Evolutionary conservation across 148 eudicot genomes (phyloP), one percentile per base, ranked within the genome.

Genomic region (Camellia lanceoleosa): DNA sequence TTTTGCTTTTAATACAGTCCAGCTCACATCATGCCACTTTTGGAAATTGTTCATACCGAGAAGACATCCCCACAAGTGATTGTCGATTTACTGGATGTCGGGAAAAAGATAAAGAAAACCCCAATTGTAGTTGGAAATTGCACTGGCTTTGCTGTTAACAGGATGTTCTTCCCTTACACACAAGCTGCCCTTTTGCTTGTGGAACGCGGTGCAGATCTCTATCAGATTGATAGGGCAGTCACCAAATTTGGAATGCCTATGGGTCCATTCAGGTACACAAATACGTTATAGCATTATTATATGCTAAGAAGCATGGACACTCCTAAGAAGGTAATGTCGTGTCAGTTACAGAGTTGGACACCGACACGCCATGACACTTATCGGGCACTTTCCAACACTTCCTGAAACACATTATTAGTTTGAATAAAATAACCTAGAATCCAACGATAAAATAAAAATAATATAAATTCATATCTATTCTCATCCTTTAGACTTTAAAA

Each of bases 141-240:
- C 87, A 95, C 99, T 13, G 99, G 99, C 16, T 95, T 95, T 86
- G 99, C 99, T 78, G 99, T 95, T 82, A 95, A 93, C 81, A 87
- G 98, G 80, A 93, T 90, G 87, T 93, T 93, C 85, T 93, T 95
- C 86, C 97, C 97, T 55, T 93, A 93, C 88, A 87, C 97, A 41
- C 94, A 90, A 87, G 91, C 96, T 70, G 97, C 97, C 56, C 74
- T 92, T 85, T 82, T 95, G 75, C 98, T 95, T 80, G 96, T 89
- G 43, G 97, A 95, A 69, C 93, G 63, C 79, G 98, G 98, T 51
- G 80, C 92, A 10, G 92, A 95, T 81, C 67, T 91, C 77, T 93
- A 91, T 79, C 88, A 89, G 86, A 92, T 95, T 78, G 98, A 95
- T 44, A 86, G 77, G 81, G 94, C 87, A 49, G 88, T 91, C 23